Evolutionary conservation across 2,329 filamentous ascomycete species (phyloP).

Genomic region (Xylaria hypoxylon): DNA sequence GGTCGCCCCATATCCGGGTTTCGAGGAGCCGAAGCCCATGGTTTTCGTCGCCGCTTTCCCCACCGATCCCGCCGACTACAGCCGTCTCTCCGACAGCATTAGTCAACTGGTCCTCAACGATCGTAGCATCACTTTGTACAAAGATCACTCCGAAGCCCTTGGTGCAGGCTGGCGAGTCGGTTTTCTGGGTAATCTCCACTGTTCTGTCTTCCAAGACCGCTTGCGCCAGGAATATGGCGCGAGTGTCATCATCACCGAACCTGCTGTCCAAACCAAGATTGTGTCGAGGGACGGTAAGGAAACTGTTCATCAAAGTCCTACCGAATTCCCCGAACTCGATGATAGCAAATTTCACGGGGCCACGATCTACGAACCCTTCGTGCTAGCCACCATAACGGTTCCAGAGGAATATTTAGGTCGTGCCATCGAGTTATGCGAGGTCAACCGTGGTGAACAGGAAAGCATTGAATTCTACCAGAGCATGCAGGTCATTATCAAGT

Average conservation of each 20-base stretch:
- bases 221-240: slow-evolving; percentile 93
- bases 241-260: slow-evolving; percentile 96
- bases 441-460: slow-evolving; percentile 86
- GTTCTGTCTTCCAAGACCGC: slow-evolving; percentile 98
- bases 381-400: slow-evolving; percentile 84
- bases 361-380: slow-evolving; percentile 64
- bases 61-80: slow-evolving; percentile 88
- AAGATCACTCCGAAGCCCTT: slow-evolving; percentile 92
- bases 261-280: slow-evolving; percentile 91
- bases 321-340: slow-evolving; percentile 82
- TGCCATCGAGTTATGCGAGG: slow-evolving; percentile 94
- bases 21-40: slow-evolving; percentile 98
- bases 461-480: slow-evolving; percentile 91
- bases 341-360: slow-evolving; percentile 59
- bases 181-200: slow-evolving; percentile 96
- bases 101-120: slow-evolving; percentile 94
- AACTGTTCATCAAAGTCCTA: slow-evolving; percentile 84
- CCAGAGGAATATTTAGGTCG: slow-evolving; percentile 94
- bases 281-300: slow-evolving; percentile 82
- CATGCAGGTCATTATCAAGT: slow-evolving; percentile 94
- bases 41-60: slow-evolving; percentile 98
- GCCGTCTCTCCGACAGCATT: slow-evolving; percentile 91
- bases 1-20: slow-evolving; percentile 87
- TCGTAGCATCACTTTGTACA: slow-evolving; percentile 90
- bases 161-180: slow-evolving; percentile 94